Evolutionary conservation across 306 rosid species (phyloP), one percentile per base, ranked within the genome.

Genomic region (Astragalus membranaceus): DNA sequence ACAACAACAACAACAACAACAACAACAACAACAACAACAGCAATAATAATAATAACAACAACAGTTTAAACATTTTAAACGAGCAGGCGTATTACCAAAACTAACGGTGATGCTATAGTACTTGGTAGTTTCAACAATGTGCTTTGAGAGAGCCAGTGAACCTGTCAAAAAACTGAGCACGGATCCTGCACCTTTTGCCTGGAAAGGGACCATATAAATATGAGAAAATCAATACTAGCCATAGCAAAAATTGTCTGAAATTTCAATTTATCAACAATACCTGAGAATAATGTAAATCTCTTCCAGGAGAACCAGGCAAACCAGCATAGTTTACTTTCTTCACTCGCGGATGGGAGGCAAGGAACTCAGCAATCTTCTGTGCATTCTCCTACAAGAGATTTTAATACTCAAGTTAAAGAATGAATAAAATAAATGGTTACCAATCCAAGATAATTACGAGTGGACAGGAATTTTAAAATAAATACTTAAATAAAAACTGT

Each of bases 101-200:
- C 98, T 94, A 73, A 94, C 98, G 6, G 97, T 85, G 69, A 94
- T 76, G 87, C 96, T 88, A 86, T 84, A 94, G 88, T 87, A 94
- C 70, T 85, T 87, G 77, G 95, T 88, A 52, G 84, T 80, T 83
- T 94, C 95, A 36, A 85, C 98, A 75, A 94, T 69, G 78, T 94
- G 96, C 92, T 83, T 94, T 62, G 97, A 94, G 69, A 94, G 87
- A 35, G 92, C 83, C 72, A 81, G 35, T 43, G 96, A 88, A 59
- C 97, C 96, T 12, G 97, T 90, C 81, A 87, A 75, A 83, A 94
- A 90, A 85, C 98, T 94, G 79, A 90, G 78, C 74, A 94, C 97
- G 68, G 96, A 84, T 52, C 97, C 97, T 35, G 98, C 92, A 75
- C 96, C 98, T 72, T 87, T 87, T 66, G 97, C 97, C 98, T 94